Conservation (phyloP, 164 flowering plant species). For the Aristolochia fimbriata region DNA sequence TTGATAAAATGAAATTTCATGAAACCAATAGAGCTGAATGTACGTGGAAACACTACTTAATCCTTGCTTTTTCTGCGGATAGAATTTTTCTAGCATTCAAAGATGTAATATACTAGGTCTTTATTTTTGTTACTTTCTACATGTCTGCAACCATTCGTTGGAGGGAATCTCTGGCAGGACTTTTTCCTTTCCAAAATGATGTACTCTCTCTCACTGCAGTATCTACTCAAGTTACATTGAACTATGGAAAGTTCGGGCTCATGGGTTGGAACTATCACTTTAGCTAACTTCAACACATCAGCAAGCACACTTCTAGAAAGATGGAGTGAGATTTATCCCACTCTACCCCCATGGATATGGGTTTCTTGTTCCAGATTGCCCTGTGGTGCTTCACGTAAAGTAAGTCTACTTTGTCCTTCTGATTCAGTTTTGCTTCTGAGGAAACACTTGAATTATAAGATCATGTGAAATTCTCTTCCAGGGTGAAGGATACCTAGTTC, state of each 20-base stretch:
- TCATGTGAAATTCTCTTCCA: conserved; percentile 4
- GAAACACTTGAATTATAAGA: neutral
- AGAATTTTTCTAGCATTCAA: too few relatives aligned
- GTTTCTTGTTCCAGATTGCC: conserved; percentile 25
- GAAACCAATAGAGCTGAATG: too few relatives aligned
- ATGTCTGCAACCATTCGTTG: too few relatives aligned
- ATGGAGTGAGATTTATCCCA: conserved; percentile 32
- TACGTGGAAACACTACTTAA: too few relatives aligned
- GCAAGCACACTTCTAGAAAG: conserved; percentile 33
- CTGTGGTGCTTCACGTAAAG: conserved; percentile 18
- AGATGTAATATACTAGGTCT: too few relatives aligned
- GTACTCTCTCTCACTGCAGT: too few relatives aligned
- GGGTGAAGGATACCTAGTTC: conserved; percentile 43
- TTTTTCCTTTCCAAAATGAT: too few relatives aligned
- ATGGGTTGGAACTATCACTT: conserved; percentile 50
- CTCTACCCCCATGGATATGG: conserved; percentile 53
- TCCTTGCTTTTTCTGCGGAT: too few relatives aligned
- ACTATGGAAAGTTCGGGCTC: conserved; percentile 17
- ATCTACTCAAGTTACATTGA: neutral
- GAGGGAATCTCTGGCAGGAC: too few relatives aligned
- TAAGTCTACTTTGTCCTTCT: conserved; percentile 3
- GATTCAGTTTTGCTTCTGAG: neutral
- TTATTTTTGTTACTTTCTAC: too few relatives aligned
- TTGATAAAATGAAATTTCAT: too few relatives aligned
- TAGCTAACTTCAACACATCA: conserved; percentile 28